Conservation (phyloP, 345 rosid genomes). For the Clausena lansium region DNA sequence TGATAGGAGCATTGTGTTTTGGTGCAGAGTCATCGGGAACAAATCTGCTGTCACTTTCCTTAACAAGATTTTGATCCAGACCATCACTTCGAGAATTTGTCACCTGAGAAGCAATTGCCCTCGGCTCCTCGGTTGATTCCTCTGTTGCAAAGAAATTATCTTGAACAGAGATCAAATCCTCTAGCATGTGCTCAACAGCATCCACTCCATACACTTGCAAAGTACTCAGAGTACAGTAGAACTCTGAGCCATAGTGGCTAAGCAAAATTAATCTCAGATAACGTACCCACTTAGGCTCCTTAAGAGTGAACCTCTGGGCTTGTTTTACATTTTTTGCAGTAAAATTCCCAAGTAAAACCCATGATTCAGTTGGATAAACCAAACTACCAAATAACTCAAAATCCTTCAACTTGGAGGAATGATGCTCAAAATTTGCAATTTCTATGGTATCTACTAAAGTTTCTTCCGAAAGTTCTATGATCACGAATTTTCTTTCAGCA, state of each 20-base stretch:
- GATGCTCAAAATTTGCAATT: slow-evolving; percentile 57
- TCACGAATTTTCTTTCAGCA: slow-evolving; percentile 51
- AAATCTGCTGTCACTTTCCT: slow-evolving; percentile 16
- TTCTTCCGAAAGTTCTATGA: slow-evolving; percentile 57
- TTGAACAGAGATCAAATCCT: slow-evolving; percentile 52
- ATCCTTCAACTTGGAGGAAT: slow-evolving; percentile 50
- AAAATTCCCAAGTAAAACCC: slow-evolving; percentile 50
- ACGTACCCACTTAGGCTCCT: slow-evolving; percentile 48
- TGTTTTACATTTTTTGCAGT: slow-evolving; percentile 52
- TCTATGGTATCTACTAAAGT: slow-evolving; percentile 48
- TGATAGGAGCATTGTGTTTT: slow-evolving; percentile 22
- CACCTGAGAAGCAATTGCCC: slow-evolving; percentile 6
- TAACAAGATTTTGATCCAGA: slow-evolving; percentile 16
- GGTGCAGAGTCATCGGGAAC: slow-evolving; percentile 16
- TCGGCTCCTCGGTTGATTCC: slow-evolving; percentile 21
- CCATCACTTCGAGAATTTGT: slow-evolving; percentile 21
- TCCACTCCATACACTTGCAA: slow-evolving; percentile 57
- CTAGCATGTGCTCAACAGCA: slow-evolving; percentile 60
- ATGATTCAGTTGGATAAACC: slow-evolving; percentile 52
- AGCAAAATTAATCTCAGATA: slow-evolving; percentile 46
- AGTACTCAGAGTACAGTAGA: slow-evolving; percentile 52
- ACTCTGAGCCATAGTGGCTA: slow-evolving; percentile 54
- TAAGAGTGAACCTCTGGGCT: slow-evolving; percentile 43
- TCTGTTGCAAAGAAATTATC: slow-evolving; percentile 18
- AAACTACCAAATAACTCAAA: slow-evolving; percentile 52